Conservation (phyloP, 495 filamentous ascomycete species). For the Emericellopsis terricola region DNA sequence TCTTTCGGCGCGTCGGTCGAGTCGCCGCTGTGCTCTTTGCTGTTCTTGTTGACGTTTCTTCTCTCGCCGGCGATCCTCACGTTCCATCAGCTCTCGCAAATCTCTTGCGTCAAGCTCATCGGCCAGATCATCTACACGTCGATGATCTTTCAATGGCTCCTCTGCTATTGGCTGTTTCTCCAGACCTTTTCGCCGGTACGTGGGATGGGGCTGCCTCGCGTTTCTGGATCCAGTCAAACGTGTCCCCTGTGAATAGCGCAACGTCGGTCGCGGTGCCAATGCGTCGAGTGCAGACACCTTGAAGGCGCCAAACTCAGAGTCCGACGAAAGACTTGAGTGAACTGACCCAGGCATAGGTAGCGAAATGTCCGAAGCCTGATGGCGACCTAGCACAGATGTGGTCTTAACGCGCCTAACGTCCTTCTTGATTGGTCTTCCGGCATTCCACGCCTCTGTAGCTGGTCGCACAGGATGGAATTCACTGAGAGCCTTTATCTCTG, state of each 20-base stretch:
- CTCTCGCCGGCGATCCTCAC: slow-evolving; percentile 62
- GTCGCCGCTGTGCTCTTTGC: slow-evolving; percentile 46
- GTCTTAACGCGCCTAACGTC: slow-evolving; percentile 46
- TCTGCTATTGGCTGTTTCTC: slow-evolving; percentile 37
- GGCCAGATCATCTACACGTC: slow-evolving; percentile 61
- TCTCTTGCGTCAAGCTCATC: slow-evolving; percentile 66
- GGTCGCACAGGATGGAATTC: slow-evolving; percentile 45
- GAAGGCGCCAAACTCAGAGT: slow-evolving; percentile 52
- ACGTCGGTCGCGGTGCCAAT: slow-evolving; percentile 60
- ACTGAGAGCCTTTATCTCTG: slow-evolving; percentile 75
- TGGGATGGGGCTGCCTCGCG: too few relatives aligned
- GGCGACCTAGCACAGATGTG: slow-evolving; percentile 24
- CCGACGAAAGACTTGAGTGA: slow-evolving; percentile 51
- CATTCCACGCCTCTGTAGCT: slow-evolving; percentile 29
- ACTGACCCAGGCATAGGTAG: slow-evolving; percentile 55
- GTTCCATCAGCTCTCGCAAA: slow-evolving; percentile 66
- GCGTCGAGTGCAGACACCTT: slow-evolving; percentile 56
- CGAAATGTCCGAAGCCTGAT: slow-evolving; percentile 54
- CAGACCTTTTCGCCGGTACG: too few relatives aligned
- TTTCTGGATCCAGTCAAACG: slow-evolving; percentile 27
- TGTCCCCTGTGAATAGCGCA: slow-evolving; percentile 52
- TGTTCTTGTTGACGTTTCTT: slow-evolving; percentile 53
- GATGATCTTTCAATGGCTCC: slow-evolving; percentile 46
- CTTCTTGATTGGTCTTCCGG: slow-evolving; percentile 33
- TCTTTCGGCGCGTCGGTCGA: slow-evolving; percentile 52